These are phyloP conservation scores for Ceratocystis smalleyi DNA, from an alignment of 2,329 filamentous ascomycete genomes.

Conservation along the genomic window DNA sequence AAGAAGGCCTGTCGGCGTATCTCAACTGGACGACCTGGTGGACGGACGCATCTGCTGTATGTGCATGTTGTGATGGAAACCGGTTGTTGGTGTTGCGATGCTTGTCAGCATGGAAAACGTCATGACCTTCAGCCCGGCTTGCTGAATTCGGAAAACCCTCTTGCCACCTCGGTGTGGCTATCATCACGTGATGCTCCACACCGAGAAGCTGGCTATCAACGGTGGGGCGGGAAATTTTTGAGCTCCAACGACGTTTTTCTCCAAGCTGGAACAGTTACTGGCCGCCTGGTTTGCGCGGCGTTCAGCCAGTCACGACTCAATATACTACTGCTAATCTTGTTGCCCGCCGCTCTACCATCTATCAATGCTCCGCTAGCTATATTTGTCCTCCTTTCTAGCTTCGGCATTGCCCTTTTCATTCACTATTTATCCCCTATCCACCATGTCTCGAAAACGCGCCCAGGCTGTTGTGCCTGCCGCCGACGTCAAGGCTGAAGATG, in stretches of 20 bases:
- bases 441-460: conserved; percentile 14
- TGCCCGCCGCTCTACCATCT: neutral
- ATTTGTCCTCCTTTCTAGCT: neutral
- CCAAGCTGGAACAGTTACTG: neutral
- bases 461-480: conserved; percentile 1
- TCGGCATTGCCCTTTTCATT: neutral
- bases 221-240: conserved; percentile 10
- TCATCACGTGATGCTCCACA: neutral
- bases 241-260: conserved; percentile 7
- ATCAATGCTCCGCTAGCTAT: neutral
- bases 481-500: conserved; percentile 15
- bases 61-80: too few relatives aligned
- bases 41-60: too few relatives aligned
- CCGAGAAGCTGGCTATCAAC: neutral
- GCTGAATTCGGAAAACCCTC: too few relatives aligned
- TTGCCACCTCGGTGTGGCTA: neutral
- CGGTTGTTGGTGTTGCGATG: too few relatives aligned
- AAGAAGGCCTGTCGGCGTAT: too few relatives aligned
- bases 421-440: neutral
- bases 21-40: too few relatives aligned
- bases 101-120: too few relatives aligned
- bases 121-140: too few relatives aligned
- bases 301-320: neutral
- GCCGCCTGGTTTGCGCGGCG: neutral
- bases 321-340: neutral